These are phyloP conservation scores for Rhipidocladum racemiflorum DNA, from an alignment of 176 grass and related monocot species.

Conservation along the genomic window DNA sequence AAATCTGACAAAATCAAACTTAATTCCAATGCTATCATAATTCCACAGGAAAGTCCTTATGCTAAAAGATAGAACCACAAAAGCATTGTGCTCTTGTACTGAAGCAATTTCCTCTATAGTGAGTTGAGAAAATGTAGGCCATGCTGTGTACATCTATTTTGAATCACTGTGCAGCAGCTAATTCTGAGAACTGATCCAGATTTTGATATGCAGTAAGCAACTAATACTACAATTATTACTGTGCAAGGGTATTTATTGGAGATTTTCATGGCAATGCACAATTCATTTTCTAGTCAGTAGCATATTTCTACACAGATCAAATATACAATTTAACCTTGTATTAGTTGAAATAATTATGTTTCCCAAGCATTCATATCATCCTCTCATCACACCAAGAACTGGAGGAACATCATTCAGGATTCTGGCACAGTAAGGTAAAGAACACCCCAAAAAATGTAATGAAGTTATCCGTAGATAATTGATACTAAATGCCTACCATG, in stretches of 20 bases:
- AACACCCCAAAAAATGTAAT: background rate
- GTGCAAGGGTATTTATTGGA: background rate
- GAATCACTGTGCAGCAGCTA: too few relatives aligned
- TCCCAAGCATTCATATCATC: too few relatives aligned
- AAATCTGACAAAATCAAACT: constrained; percentile 24
- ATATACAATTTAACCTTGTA: too few relatives aligned
- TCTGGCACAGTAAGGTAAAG: background rate
- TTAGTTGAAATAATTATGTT: too few relatives aligned
- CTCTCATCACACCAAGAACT: constrained; percentile 99
- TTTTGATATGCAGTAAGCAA: background rate
- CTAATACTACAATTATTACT: background rate
- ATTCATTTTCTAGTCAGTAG: background rate
- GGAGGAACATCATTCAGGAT: constrained; percentile 7
- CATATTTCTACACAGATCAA: too few relatives aligned
- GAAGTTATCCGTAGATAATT: background rate
- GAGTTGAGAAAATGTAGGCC: background rate
- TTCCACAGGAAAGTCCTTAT: background rate
- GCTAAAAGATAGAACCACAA: background rate
- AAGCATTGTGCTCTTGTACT: background rate
- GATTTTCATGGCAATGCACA: background rate
- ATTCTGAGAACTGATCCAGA: background rate
- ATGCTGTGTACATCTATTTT: background rate
- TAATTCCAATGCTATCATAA: background rate
- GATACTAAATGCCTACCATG: constrained; percentile 53
- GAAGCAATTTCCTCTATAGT: background rate